Evolutionary conservation across 805 yeast genomes (phyloP).

Genomic region (Teunomyces funiuensis): DNA sequence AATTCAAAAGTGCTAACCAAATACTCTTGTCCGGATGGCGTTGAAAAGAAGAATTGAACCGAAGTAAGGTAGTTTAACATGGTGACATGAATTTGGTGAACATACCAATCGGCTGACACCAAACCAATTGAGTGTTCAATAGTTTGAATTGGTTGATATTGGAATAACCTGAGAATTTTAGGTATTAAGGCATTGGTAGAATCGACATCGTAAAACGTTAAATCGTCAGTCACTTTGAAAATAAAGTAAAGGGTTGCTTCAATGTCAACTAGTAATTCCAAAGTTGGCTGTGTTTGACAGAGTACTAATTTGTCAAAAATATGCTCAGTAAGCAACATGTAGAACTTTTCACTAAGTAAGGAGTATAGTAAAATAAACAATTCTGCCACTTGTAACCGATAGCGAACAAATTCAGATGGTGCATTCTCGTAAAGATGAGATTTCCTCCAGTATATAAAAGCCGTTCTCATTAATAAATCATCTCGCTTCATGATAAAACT

Average conservation of each 20-base stretch:
- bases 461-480: constrained; percentile 48
- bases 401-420: constrained; percentile 59
- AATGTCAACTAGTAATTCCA: constrained; percentile 34
- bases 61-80: constrained; percentile 59
- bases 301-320: constrained; percentile 24
- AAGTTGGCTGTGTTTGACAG: neutral
- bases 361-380: constrained; percentile 71
- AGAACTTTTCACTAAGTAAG: constrained; percentile 54
- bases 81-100: constrained; percentile 26
- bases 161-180: constrained; percentile 24
- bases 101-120: constrained; percentile 8
- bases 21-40: constrained; percentile 41
- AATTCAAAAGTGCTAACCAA: constrained; percentile 56
- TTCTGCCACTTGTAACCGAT: constrained; percentile 75
- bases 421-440: constrained; percentile 47
- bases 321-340: constrained; percentile 40
- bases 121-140: constrained; percentile 14
- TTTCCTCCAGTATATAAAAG: constrained; percentile 69
- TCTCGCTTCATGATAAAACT: constrained; percentile 17
- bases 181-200: constrained; percentile 28
- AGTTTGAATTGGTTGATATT: constrained; percentile 19
- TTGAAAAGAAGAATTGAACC: constrained; percentile 58
- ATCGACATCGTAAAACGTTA: constrained; percentile 40
- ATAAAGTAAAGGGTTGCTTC: constrained; percentile 66
- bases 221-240: constrained; percentile 54